A percentile compares a stretch with the other conserved stretches of the same genome.
Conservation (phyloP, 2,329 filamentous ascomycete genomes). For the Fusarium algeriense region DNA sequence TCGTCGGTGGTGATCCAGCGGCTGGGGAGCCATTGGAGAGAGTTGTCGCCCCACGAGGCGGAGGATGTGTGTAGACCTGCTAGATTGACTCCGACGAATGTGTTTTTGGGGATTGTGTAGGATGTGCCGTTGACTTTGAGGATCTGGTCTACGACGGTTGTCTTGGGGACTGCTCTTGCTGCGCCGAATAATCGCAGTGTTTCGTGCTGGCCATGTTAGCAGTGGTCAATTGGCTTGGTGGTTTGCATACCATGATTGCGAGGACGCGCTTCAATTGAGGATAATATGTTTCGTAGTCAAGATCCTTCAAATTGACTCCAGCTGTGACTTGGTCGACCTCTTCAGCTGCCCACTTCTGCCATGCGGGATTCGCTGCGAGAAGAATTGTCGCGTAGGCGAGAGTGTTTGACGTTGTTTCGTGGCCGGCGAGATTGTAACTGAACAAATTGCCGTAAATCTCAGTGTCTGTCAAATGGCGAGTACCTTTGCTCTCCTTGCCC, state of each 20-base stretch:
- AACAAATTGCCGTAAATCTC: constrained; percentile 65
- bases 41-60: constrained; percentile 37
- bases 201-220: constrained; percentile 29
- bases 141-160: constrained; percentile 26
- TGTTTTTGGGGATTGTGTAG: constrained; percentile 35
- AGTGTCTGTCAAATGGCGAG: constrained; percentile 48
- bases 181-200: constrained; percentile 37
- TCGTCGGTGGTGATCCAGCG: constrained; percentile 37
- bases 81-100: constrained; percentile 35
- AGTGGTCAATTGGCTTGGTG: rapidly evolving
- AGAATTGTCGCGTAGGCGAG: constrained; percentile 58
- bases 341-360: constrained; percentile 60
- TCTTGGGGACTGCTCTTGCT: constrained; percentile 38
- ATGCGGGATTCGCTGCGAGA: constrained; percentile 57
- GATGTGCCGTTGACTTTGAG: constrained; percentile 31
- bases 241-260: constrained; percentile 30
- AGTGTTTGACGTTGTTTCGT: constrained; percentile 63
- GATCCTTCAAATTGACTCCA: constrained; percentile 16
- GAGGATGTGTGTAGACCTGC: constrained; percentile 34
- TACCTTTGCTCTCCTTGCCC: constrained; percentile 16
- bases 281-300: constrained; percentile 40
- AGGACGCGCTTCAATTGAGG: constrained; percentile 38
- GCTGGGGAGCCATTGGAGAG: constrained; percentile 36
- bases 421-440: constrained; percentile 62
- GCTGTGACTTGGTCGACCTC: constrained; percentile 47